Conservation (phyloP, 2,329 filamentous ascomycete genomes). For the Tolypocladium tundrense region DNA sequence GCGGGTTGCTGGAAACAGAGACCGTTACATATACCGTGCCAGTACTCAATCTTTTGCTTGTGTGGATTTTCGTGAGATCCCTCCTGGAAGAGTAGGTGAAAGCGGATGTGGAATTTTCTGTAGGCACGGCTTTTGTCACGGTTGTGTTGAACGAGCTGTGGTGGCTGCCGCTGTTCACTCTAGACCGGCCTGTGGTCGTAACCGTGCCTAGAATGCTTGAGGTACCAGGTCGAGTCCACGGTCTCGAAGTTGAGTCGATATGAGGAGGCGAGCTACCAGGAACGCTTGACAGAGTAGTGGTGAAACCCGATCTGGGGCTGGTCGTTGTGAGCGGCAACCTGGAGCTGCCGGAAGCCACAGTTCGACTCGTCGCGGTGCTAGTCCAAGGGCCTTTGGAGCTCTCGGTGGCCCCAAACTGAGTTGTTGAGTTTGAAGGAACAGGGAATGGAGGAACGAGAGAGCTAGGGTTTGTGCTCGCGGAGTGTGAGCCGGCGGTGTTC, state of each 20-base stretch:
- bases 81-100: background rate
- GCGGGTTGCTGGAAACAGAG: background rate
- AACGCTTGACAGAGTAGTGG: background rate
- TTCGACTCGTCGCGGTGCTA: background rate
- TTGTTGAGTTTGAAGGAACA: constrained; percentile 1
- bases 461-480: background rate
- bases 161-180: background rate
- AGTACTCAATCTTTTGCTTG: background rate
- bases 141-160: background rate
- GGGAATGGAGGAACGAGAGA: background rate
- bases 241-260: background rate
- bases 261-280: background rate
- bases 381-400: background rate
- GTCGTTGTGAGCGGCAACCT: background rate
- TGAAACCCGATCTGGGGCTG: background rate
- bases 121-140: background rate
- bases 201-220: background rate
- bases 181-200: background rate
- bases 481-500: background rate
- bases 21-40: background rate
- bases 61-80: background rate
- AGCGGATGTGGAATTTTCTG: background rate
- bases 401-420: background rate
- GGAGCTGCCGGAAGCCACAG: background rate
- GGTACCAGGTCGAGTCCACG: background rate